These are phyloP conservation scores for Aspergillus arachidicola DNA, from an alignment of 2,329 filamentous ascomycete genomes.

Conservation along the genomic window DNA sequence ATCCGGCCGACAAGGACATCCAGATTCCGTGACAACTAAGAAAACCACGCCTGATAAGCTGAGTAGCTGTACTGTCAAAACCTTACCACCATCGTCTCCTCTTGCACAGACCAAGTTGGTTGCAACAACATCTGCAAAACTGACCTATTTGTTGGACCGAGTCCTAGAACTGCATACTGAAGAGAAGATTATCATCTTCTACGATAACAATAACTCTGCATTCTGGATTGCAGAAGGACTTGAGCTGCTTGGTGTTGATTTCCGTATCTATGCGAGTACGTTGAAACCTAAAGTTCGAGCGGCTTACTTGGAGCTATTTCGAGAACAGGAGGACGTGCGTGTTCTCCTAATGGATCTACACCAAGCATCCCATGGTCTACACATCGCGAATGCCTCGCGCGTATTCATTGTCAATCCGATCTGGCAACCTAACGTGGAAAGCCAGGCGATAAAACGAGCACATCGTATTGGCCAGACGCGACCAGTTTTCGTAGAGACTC, in stretches of 20 bases:
- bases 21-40: constrained; percentile 19
- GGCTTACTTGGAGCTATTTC: constrained; percentile 79
- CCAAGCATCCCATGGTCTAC: constrained; percentile 84
- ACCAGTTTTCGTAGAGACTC: constrained; percentile 80
- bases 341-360: constrained; percentile 90
- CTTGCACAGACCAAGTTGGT: constrained; percentile 65
- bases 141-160: constrained; percentile 79
- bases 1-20: constrained; percentile 19
- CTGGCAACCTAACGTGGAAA: constrained; percentile 79
- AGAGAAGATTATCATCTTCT: constrained; percentile 92
- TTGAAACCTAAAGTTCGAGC: constrained; percentile 66
- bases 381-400: constrained; percentile 78
- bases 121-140: constrained; percentile 83
- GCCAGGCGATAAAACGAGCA: constrained; percentile 87
- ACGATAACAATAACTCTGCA: constrained; percentile 83
- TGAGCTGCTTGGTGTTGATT: constrained; percentile 68
- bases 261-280: constrained; percentile 58
- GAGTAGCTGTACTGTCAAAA: constrained; percentile 26
- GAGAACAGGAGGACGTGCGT: constrained; percentile 67
- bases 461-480: constrained; percentile 82
- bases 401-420: constrained; percentile 91
- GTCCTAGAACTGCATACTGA: constrained; percentile 67
- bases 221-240: constrained; percentile 83
- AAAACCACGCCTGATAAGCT: constrained; percentile 27
- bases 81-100: constrained; percentile 47